Evolutionary conservation across 257 asterid genomes (phyloP).

Genomic region (Solanum dulcamara): DNA sequence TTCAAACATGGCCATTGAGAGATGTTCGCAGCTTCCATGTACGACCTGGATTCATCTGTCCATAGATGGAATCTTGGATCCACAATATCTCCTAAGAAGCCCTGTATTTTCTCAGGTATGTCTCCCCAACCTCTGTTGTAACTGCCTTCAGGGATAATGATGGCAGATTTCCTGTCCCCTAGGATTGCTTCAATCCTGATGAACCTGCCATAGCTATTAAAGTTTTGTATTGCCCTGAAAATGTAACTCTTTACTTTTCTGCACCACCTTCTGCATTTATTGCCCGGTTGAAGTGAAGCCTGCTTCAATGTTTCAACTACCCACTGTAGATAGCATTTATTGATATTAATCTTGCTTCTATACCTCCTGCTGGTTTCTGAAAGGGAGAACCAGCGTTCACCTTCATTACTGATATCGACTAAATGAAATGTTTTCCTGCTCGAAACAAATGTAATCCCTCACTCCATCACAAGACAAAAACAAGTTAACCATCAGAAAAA

Average conservation of each 20-base stretch:
- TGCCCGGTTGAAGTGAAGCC: not conserved
- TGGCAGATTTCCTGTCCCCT: not conserved
- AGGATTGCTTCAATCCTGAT: not conserved
- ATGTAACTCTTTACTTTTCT: not conserved
- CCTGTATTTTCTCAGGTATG: not conserved
- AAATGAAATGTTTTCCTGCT: too few relatives aligned
- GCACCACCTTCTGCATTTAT: not conserved
- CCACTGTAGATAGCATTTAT: not conserved
- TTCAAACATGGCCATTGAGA: not conserved
- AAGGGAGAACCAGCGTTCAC: too few relatives aligned
- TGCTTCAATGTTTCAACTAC: not conserved
- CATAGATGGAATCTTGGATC: not conserved
- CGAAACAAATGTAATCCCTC: too few relatives aligned
- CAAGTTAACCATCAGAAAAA: too few relatives aligned
- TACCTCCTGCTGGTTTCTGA: too few relatives aligned
- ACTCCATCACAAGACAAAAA: too few relatives aligned
- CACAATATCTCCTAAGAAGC: not conserved
- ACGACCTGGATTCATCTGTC: not conserved
- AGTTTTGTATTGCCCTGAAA: not conserved
- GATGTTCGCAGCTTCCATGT: not conserved
- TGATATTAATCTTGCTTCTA: too few relatives aligned
- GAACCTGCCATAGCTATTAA: not conserved
- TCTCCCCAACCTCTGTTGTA: not conserved
- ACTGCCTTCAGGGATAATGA: not conserved
- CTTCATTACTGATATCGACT: too few relatives aligned